These are phyloP conservation scores for Nakaseomyces sp. DNA, from an alignment of 1,139 yeast species.

Conservation along the genomic window DNA sequence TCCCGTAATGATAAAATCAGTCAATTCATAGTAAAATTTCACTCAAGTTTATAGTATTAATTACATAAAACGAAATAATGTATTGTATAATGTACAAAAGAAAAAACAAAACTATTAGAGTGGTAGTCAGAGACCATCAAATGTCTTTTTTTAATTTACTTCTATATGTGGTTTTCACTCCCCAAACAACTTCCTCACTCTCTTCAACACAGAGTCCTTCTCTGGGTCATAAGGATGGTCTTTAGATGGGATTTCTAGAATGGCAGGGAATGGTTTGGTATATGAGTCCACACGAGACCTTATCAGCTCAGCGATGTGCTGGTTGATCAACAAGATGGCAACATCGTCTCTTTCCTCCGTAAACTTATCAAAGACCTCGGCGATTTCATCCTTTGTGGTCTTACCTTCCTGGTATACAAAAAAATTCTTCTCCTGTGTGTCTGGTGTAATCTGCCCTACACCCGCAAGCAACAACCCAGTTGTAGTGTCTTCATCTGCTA, in stretches of 20 bases:
- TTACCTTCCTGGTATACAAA: constrained; percentile 70
- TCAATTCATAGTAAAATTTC: no score
- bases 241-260: constrained; percentile 93
- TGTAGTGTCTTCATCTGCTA: constrained; percentile 95
- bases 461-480: constrained; percentile 96
- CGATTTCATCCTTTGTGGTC: constrained; percentile 69
- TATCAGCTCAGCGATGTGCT: constrained; percentile 87
- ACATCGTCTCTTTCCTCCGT: constrained; percentile 76
- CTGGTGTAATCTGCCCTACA: constrained; percentile 71
- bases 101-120: no score
- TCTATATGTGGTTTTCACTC: constrained; percentile 46
- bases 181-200: constrained; percentile 90
- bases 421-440: constrained; percentile 61
- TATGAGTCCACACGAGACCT: constrained; percentile 74
- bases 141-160: not conserved
- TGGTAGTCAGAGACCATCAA: no score
- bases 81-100: not conserved
- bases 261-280: constrained; percentile 91
- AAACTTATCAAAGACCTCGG: constrained; percentile 64
- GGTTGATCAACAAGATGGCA: constrained; percentile 87
- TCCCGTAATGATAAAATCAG: no score
- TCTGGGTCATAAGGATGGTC: constrained; percentile 98
- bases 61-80: no score
- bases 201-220: constrained; percentile 88
- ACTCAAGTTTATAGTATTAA: no score